phyloP scores from a whole-genome alignment of 129 eudicot genomes.

The Artemisia argyi region DNA sequence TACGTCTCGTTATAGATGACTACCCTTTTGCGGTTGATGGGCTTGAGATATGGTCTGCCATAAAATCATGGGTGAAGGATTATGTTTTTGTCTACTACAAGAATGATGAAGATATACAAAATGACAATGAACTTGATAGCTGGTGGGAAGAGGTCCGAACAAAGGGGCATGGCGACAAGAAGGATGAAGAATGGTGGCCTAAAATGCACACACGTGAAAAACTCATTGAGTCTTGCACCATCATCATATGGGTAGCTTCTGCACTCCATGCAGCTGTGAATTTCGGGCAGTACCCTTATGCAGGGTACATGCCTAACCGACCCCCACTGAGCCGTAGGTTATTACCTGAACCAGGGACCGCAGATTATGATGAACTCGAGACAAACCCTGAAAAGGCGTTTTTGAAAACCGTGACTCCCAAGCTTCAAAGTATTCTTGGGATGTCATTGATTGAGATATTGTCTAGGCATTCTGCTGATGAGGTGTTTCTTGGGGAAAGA shows the following conservation, averaged over 20 bases:
- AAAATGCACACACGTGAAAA: conserved; percentile 61
- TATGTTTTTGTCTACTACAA: conserved; percentile 62
- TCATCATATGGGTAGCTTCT: conserved; percentile 75
- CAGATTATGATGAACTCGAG: conserved; percentile 58
- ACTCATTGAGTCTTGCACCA: conserved; percentile 65
- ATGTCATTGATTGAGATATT: conserved; percentile 66
- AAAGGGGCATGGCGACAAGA: conserved; percentile 80
- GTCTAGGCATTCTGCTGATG: conserved; percentile 79
- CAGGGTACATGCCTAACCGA: conserved; percentile 72
- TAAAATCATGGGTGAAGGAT: conserved; percentile 66
- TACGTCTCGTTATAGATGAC: conserved; percentile 69
- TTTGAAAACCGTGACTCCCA: conserved; percentile 71
- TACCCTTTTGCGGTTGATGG: conserved; percentile 88
- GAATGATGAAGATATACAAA: conserved; percentile 37
- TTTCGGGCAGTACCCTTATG: conserved; percentile 89
- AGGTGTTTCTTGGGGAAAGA: conserved; percentile 69
- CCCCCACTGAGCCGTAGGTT: conserved; percentile 71
- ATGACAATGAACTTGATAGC: conserved; percentile 52
- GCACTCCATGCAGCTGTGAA: conserved; percentile 91
- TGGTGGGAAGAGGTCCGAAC: conserved; percentile 79
- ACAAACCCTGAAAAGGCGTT: conserved; percentile 56
- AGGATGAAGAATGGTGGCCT: conserved; percentile 87
- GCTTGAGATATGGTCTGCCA: conserved; percentile 81
- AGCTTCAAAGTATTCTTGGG: conserved; percentile 63
- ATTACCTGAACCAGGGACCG: conserved; percentile 54